phyloP scores from a whole-genome alignment of 305 asterid genomes.

The Fraxinus angustifolia region DNA sequence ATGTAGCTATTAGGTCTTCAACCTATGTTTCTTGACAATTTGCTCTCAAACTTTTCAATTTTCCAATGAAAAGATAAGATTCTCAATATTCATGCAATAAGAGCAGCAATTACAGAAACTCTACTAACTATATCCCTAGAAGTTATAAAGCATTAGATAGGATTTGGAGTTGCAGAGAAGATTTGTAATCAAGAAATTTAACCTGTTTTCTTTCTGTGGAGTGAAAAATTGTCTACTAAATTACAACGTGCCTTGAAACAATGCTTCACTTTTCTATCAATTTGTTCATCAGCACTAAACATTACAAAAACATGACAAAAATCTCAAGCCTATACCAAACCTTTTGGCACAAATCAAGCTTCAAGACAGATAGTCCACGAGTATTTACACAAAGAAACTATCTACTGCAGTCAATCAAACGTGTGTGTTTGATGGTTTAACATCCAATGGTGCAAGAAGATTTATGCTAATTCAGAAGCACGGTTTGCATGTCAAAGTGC shows the following conservation, averaged over 20 bases:
- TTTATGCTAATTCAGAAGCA: constrained; percentile 25
- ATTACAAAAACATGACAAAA: background rate
- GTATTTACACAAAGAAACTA: constrained; percentile 38
- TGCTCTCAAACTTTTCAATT: background rate
- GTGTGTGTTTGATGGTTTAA: constrained; percentile 17
- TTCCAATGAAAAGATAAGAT: background rate
- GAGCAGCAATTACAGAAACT: background rate
- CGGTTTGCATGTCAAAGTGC: constrained; percentile 23
- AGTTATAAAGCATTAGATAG: background rate
- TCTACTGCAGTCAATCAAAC: constrained; percentile 18
- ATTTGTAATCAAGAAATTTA: background rate
- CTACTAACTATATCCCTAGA: background rate
- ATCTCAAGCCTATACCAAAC: background rate
- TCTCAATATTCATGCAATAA: background rate
- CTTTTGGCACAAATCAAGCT: background rate
- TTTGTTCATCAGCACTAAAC: background rate
- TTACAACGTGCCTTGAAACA: constrained; percentile 26
- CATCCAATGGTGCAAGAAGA: background rate
- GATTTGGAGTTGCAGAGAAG: background rate
- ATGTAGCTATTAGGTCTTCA: background rate
- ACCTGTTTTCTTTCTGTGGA: background rate
- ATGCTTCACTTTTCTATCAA: constrained; percentile 2
- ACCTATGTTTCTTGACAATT: background rate
- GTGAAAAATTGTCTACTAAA: constrained; percentile 15
- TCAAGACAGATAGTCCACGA: background rate